phyloP scores from a whole-genome alignment of 2,329 filamentous ascomycete genomes.

The Aspergillus arachidicola region DNA sequence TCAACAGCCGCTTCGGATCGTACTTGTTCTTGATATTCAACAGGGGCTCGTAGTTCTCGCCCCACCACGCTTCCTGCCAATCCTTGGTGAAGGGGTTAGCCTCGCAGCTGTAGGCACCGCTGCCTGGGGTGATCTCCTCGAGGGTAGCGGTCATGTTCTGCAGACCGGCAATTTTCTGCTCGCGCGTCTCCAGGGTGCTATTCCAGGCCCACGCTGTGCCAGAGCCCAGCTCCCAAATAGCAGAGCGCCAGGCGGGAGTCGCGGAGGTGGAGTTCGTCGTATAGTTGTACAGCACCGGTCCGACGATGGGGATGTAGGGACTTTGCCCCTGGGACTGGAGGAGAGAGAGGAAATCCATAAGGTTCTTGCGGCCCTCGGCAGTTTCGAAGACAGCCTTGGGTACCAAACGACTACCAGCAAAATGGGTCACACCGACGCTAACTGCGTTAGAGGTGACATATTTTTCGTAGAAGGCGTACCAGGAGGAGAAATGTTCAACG shows the following conservation, averaged over 20 bases:
- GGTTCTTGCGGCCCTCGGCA: conserved; percentile 14
- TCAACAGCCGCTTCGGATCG: conserved; percentile 20
- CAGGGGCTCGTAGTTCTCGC: conserved; percentile 23
- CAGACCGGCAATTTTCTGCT: conserved; percentile 14
- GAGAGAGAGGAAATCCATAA: conserved; percentile 16
- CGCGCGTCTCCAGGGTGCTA: conserved; percentile 15
- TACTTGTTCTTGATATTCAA: conserved; percentile 24
- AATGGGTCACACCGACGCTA: conserved; percentile 20
- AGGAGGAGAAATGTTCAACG: conserved; percentile 21
- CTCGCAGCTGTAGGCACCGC: conserved; percentile 24
- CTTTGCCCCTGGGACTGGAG: conserved; percentile 12
- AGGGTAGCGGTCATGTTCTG: conserved; percentile 16
- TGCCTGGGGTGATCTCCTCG: conserved; percentile 19
- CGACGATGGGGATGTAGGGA: conserved; percentile 22
- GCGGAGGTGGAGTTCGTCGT: conserved; percentile 20
- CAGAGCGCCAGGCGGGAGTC: conserved; percentile 22
- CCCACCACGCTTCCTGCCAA: conserved; percentile 24
- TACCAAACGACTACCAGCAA: conserved; percentile 23
- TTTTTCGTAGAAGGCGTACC: conserved; percentile 22
- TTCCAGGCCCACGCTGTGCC: conserved; percentile 20
- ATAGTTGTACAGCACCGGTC: conserved; percentile 21
- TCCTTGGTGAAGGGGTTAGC: conserved; percentile 21
- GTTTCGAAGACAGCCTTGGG: conserved; percentile 20
- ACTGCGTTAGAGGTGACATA: conserved; percentile 21
- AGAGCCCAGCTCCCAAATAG: conserved; percentile 21